phyloP scores from a whole-genome alignment of 2,329 filamentous ascomycete genomes.

The Phaeosphaeriaceae sp. region DNA sequence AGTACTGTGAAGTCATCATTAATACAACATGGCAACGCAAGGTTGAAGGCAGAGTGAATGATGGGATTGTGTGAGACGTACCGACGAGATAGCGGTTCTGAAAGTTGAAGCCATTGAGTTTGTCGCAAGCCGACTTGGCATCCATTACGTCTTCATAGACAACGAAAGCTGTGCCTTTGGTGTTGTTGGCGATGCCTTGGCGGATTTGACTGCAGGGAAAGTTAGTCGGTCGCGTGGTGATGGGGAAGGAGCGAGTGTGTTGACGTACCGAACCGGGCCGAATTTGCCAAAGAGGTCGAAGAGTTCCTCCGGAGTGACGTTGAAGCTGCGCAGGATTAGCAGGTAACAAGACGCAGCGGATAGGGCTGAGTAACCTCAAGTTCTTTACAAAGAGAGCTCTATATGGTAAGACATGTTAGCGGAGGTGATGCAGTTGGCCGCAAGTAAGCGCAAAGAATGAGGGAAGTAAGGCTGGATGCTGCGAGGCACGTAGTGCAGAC shows the following conservation, averaged over 20 bases:
- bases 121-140: conserved; percentile 98
- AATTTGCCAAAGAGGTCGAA: conserved; percentile 99
- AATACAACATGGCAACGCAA: too few relatives aligned
- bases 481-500: conserved; percentile 46
- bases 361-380: conserved; percentile 71
- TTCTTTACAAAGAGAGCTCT: conserved; percentile 99
- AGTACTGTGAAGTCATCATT: conserved; percentile 65
- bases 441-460: conserved; percentile 25
- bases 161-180: conserved; percentile 98
- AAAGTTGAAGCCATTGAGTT: conserved; percentile 99
- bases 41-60: too few relatives aligned
- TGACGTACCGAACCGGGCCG: conserved; percentile 84
- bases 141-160: conserved; percentile 99
- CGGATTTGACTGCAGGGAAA: conserved; percentile 81
- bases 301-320: conserved; percentile 96
- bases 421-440: conserved; percentile 35
- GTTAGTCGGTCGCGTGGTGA: conserved; percentile 29
- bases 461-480: too few relatives aligned
- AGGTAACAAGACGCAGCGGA: background rate
- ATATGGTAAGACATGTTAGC: conserved; percentile 34
- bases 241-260: conserved; percentile 15
- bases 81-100: conserved; percentile 98
- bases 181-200: conserved; percentile 95
- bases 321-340: conserved; percentile 73
- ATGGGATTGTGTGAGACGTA: conserved; percentile 54